These are phyloP conservation scores for Aspergillus fumigatiaffinis DNA, from an alignment of 2,329 filamentous ascomycete genomes.

Conservation along the genomic window DNA sequence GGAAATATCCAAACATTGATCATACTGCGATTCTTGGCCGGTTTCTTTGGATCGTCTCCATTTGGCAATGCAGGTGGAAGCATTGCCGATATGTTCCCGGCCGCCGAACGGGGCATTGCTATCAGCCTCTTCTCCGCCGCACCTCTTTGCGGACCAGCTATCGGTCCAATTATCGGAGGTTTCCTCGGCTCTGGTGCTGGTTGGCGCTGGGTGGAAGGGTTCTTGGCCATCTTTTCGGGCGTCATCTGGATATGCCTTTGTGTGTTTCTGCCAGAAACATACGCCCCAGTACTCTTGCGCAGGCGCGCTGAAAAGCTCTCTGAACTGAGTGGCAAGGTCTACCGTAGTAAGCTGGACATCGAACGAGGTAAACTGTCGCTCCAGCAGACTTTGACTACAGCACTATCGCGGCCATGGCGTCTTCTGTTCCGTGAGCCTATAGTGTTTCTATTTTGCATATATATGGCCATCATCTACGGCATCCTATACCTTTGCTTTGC, in stretches of 20 bases:
- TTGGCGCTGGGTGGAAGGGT: conserved; percentile 65
- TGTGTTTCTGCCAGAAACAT: conserved; percentile 26
- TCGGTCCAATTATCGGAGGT: conserved; percentile 60
- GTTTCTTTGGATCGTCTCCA: conserved; percentile 57
- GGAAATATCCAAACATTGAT: conserved; percentile 57
- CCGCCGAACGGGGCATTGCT: conserved; percentile 52
- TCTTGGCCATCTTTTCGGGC: conserved; percentile 60
- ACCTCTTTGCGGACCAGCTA: conserved; percentile 60
- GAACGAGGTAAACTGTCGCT: conserved; percentile 37
- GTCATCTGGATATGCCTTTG: conserved; percentile 42
- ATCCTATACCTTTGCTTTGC: conserved; percentile 39
- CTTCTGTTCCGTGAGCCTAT: conserved; percentile 44
- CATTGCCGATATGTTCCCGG: conserved; percentile 57
- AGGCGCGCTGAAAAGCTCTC: conserved; percentile 44
- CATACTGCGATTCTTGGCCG: conserved; percentile 62
- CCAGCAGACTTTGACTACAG: conserved; percentile 37
- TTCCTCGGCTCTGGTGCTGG: conserved; percentile 60
- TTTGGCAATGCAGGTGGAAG: conserved; percentile 59
- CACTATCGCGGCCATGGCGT: conserved; percentile 42
- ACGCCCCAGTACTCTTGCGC: conserved; percentile 46
- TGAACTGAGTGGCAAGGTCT: conserved; percentile 44
- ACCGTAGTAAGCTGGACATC: conserved; percentile 31
- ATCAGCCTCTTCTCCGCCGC: conserved; percentile 63
- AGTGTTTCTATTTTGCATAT: conserved; percentile 29
- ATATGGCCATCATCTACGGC: conserved; percentile 35